Conservation (phyloP, 2,329 filamentous ascomycete species). For the Peltaster fructicola region DNA sequence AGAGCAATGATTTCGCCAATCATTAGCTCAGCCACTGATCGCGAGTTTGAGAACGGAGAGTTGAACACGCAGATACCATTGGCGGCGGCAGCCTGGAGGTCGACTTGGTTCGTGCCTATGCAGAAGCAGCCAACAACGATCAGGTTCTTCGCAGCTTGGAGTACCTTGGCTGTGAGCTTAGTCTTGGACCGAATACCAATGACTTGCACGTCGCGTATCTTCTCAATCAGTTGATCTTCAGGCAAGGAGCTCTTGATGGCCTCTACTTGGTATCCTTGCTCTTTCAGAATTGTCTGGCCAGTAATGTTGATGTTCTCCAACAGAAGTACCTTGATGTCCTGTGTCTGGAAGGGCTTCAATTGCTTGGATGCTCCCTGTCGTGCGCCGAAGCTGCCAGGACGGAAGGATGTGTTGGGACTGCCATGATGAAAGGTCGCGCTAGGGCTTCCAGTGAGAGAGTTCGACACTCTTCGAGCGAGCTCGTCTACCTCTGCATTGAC, state of each 20-base stretch:
- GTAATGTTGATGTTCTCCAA: slow-evolving; percentile 92
- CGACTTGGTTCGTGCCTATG: slow-evolving; percentile 93
- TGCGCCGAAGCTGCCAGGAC: slow-evolving; percentile 31
- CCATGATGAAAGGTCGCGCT: slow-evolving; percentile 53
- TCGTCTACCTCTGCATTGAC: slow-evolving; percentile 5
- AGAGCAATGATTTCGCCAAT: slow-evolving; percentile 86
- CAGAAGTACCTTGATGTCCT: slow-evolving; percentile 90
- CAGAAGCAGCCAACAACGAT: slow-evolving; percentile 97
- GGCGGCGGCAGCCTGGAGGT: slow-evolving; percentile 64
- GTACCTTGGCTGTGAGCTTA: slow-evolving; percentile 70
- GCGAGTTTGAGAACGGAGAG: slow-evolving; percentile 94
- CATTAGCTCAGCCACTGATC: slow-evolving; percentile 89
- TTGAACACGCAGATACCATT: slow-evolving; percentile 96
- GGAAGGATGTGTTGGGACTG: slow-evolving; percentile 54
- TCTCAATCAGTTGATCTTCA: slow-evolving; percentile 88
- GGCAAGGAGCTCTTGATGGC: slow-evolving; percentile 72
- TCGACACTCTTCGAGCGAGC: slow-evolving; percentile 18
- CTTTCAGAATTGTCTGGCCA: slow-evolving; percentile 62
- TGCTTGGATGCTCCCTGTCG: slow-evolving; percentile 43
- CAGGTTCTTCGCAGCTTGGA: slow-evolving; percentile 80
- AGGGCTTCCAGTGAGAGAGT: slow-evolving; percentile 49
- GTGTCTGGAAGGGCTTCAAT: slow-evolving; percentile 85
- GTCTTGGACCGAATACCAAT: slow-evolving; percentile 98
- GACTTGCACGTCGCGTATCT: slow-evolving; percentile 94
- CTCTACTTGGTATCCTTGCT: slow-evolving; percentile 93